Percentiles rank a stretch among this genome's conserved stretches.
phyloP scores from a whole-genome alignment of 2,329 filamentous ascomycete genomes.

The Graphiopsis chlorocephala region DNA sequence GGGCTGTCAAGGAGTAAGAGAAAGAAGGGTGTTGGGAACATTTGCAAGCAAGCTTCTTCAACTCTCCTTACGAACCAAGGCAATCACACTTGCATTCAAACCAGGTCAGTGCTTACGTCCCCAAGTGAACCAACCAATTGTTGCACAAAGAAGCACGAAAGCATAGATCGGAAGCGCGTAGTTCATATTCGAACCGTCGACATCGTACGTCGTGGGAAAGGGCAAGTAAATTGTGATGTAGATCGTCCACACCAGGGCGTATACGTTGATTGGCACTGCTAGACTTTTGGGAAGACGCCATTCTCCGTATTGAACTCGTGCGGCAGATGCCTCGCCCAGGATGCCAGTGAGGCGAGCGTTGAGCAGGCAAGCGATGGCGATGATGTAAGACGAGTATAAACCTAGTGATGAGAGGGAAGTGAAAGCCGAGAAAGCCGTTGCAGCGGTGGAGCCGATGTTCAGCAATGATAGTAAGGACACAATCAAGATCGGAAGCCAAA shows the following conservation, averaged over 20 bases:
- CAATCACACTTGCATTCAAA: constrained; percentile 2
- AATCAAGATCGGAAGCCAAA: constrained; percentile 16
- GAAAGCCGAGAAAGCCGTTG: constrained; percentile 17
- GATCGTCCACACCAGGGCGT: constrained; percentile 17
- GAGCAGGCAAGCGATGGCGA: constrained; percentile 18
- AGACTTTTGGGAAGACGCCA: constrained; percentile 15
- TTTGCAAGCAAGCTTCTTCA: background rate
- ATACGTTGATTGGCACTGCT: constrained; percentile 15
- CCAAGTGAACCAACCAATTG: constrained; percentile 10
- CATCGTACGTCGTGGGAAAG: constrained; percentile 45
- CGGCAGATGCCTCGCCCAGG: background rate
- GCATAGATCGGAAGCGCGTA: constrained; percentile 38
- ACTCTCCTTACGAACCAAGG: constrained; percentile 7
- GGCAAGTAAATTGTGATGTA: constrained; percentile 15
- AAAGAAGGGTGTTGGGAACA: background rate
- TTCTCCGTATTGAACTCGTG: constrained; percentile 15
- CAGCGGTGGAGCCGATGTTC: constrained; percentile 17
- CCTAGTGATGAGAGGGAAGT: constrained; percentile 17
- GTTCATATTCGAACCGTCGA: constrained; percentile 48
- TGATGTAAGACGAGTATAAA: constrained; percentile 18
- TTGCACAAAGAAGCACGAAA: constrained; percentile 4
- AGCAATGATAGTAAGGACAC: constrained; percentile 18
- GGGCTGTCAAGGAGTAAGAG: constrained; percentile 10
- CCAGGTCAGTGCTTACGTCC: constrained; percentile 11
- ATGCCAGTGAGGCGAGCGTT: constrained; percentile 11